Base-by-base conservation (phyloP, 768 basidiomycete species). In the Clathrus columnatus region DNA sequence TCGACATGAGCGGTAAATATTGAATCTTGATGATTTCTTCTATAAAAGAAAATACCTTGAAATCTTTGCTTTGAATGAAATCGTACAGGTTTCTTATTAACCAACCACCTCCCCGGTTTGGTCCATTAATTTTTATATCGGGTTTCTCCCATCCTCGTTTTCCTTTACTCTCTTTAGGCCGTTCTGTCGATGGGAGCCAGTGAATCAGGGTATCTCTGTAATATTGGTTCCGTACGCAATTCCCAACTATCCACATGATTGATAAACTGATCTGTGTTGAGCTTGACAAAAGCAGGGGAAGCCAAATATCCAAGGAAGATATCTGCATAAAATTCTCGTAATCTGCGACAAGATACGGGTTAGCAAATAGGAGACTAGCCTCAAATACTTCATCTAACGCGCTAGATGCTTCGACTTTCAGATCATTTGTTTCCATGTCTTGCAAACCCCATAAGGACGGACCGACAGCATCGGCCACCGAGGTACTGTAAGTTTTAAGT, bases 111-210 rank as follows among this genome's bases (percentile, higher is more conserved):
- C 74, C 71, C 29, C 70, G 71, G 21, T 67, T 68, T 0, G 73
- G 66, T 1, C 75, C 70, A 10, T 67, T 70, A 3, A 70, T 68
- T 23, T 68, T 67, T 0, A 71, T 61, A 0, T 76, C 73, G 0
- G 75, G 70, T 63, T 82, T 84, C 69, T 90, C 87, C 87, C 87
- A 91, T 3, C 87, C 84, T 1, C 87, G 75, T 57, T 79, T 79
- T 2, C 73, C 74, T 59, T 77, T 82, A 23, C 74, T 70, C 50
- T 83, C 82, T 58, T 72, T 76, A 41, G 71, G 63, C 20, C 84
- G 70, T 20, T 87, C 84, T 0, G 66, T 61, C 0, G 70, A 76
- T 6, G 84, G 87, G 0, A 81, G 62, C 87, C 87, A 89, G 21
- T 80, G 78, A 0, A 78, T 68, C 16, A 87, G 70, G 1, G 71